Conservation (phyloP, 345 rosid species). For the Eucalyptus tenuipes region DNA sequence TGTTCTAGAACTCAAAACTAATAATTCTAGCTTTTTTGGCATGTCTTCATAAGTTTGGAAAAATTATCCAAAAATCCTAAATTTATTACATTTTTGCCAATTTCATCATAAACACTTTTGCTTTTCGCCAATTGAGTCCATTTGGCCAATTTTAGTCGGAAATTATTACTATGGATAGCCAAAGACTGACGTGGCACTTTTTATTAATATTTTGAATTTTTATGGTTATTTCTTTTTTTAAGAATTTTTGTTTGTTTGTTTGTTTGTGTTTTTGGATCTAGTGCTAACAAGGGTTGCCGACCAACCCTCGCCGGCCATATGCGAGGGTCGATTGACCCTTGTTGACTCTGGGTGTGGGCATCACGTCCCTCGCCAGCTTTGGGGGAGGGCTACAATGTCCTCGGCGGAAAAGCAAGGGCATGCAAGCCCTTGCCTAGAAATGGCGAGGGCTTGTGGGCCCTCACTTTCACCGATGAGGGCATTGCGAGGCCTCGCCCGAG, state of each 20-base stretch:
- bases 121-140: accelerated
- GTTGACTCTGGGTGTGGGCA: accelerated
- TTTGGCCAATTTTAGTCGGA: accelerated
- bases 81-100: no score
- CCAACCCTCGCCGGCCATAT: no score
- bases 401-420: accelerated
- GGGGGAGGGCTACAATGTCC: accelerated
- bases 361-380: accelerated
- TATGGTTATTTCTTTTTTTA: no score
- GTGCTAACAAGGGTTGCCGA: no score
- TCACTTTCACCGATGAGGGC: accelerated
- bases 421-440: no score
- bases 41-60: no score
- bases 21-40: not conserved
- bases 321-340: no score
- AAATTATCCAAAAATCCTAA: no score
- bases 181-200: accelerated
- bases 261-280: no score
- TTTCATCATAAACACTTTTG: accelerated
- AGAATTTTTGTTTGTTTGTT: no score
- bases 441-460: no score
- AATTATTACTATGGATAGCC: accelerated
- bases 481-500: accelerated
- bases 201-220: no score
- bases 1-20: not conserved